A percentile compares a stretch with the other conserved stretches of the same genome.
phyloP scores from a whole-genome alignment of 768 basidiomycete genomes.

The Macrocybe gigantea region DNA sequence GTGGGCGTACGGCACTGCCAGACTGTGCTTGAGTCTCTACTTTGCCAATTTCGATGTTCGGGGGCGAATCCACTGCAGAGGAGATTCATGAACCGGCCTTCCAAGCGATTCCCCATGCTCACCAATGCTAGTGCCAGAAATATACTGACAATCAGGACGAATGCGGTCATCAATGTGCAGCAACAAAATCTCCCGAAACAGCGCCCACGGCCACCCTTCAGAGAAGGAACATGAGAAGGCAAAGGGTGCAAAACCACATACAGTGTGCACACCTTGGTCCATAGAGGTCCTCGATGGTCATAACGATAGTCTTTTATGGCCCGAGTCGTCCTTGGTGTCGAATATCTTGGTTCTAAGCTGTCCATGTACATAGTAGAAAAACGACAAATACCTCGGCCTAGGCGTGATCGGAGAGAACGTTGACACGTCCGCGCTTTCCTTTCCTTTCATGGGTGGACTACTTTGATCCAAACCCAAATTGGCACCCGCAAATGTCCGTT shows the following conservation, averaged over 20 bases:
- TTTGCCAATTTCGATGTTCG: slow-evolving; percentile 53
- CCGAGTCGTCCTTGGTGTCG: slow-evolving; percentile 24
- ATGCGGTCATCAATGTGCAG: slow-evolving; percentile 61
- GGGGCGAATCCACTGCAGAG: slow-evolving; percentile 71
- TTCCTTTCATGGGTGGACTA: no score
- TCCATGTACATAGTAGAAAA: no score
- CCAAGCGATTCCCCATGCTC: slow-evolving; percentile 15
- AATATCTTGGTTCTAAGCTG: no score
- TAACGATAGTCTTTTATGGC: slow-evolving; percentile 48
- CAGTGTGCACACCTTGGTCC: slow-evolving; percentile 49
- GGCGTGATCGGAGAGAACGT: no score
- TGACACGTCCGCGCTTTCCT: no score
- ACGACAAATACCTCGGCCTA: no score
- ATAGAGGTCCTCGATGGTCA: slow-evolving; percentile 56
- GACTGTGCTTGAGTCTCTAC: slow-evolving; percentile 32
- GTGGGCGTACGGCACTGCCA: slow-evolving; percentile 39
- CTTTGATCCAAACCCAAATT: slow-evolving; percentile 2
- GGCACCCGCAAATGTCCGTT: slow-evolving; percentile 10
- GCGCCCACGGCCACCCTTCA: slow-evolving; percentile 54
- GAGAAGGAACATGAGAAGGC: not conserved
- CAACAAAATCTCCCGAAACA: slow-evolving; percentile 70
- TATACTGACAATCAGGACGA: slow-evolving; percentile 64
- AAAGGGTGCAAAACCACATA: slow-evolving; percentile 1
- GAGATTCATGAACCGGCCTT: not conserved
- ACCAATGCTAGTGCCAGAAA: slow-evolving; percentile 65